Evolutionary conservation across 108 stramenopile genomes (phyloP).

Genomic region (Fragilaria crotonensis): DNA sequence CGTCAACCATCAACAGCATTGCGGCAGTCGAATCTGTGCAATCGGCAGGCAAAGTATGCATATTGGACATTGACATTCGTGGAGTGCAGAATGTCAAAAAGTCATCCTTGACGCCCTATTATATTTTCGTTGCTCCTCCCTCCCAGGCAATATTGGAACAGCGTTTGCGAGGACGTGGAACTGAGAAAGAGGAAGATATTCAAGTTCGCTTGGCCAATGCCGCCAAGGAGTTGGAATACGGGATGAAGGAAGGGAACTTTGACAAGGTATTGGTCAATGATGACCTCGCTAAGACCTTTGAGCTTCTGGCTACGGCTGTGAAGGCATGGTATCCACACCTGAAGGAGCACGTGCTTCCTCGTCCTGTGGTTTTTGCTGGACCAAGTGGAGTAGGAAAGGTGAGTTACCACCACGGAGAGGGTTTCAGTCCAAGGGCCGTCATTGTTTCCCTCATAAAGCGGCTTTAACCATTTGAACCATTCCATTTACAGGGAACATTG

Average conservation of each 20-base stretch:
- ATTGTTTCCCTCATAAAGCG: too few species aligned
- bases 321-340: slow-evolving; percentile 69
- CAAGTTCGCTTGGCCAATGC: slow-evolving; percentile 77
- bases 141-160: slow-evolving; percentile 82
- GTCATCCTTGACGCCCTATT: slow-evolving; percentile 35
- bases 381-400: too few species aligned
- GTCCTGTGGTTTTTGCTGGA: slow-evolving; percentile 24
- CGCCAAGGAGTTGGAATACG: slow-evolving; percentile 86
- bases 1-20: too few species aligned
- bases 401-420: too few species aligned
- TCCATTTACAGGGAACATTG: slow-evolving; percentile 26
- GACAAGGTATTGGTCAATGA: slow-evolving; percentile 58
- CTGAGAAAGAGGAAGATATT: slow-evolving; percentile 85
- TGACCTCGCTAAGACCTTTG: slow-evolving; percentile 55
- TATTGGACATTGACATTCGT: slow-evolving; percentile 92
- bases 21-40: slow-evolving; percentile 78
- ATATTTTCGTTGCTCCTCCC: slow-evolving; percentile 89
- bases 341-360: slow-evolving; percentile 10
- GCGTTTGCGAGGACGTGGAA: slow-evolving; percentile 82
- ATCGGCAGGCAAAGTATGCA: slow-evolving; percentile 75
- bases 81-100: slow-evolving; percentile 67
- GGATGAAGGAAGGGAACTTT: slow-evolving; percentile 53
- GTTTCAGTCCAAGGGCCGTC: too few species aligned
- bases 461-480: too few species aligned
- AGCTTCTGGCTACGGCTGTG: slow-evolving; percentile 42